Percentiles rank a stretch among this genome's conserved stretches.
These are phyloP conservation scores for Colletotrichum incanum DNA, from an alignment of 2,329 filamentous ascomycete genomes.

Conservation along the genomic window DNA sequence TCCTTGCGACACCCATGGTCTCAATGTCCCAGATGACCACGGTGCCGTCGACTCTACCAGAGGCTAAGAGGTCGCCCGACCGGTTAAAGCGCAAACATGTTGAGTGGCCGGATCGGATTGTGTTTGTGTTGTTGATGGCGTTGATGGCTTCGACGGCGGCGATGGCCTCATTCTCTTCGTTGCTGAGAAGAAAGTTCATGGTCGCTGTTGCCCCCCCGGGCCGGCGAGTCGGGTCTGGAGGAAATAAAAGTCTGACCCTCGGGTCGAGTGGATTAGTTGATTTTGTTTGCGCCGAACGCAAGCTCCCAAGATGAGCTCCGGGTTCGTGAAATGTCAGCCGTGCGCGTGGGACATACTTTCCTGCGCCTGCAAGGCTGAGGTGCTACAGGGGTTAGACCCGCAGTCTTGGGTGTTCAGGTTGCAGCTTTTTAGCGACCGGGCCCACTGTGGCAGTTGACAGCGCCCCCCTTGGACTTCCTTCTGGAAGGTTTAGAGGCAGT, in stretches of 20 bases:
- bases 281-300: slow-evolving; percentile 1
- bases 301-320: background rate
- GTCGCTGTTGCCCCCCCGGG: background rate
- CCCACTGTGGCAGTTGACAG: slow-evolving; percentile 24
- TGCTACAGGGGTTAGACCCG: slow-evolving; percentile 15
- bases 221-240: background rate
- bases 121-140: slow-evolving; percentile 80
- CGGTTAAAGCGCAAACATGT: slow-evolving; percentile 89
- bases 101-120: slow-evolving; percentile 81
- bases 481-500: background rate
- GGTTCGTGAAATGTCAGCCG: slow-evolving; percentile 31
- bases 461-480: background rate
- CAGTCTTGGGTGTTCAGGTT: background rate
- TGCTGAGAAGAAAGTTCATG: slow-evolving; percentile 75
- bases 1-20: slow-evolving; percentile 95
- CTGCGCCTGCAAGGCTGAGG: slow-evolving; percentile 54
- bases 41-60: slow-evolving; percentile 93
- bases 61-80: slow-evolving; percentile 94
- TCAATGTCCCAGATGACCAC: slow-evolving; percentile 98
- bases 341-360: slow-evolving; percentile 23
- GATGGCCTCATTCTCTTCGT: slow-evolving; percentile 58
- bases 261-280: too few species aligned
- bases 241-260: background rate
- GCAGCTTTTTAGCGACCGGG: slow-evolving; percentile 26
- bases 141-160: slow-evolving; percentile 44